Evolutionary conservation across 768 basidiomycete genomes (phyloP).

Genomic region (Pholiota molesta): DNA sequence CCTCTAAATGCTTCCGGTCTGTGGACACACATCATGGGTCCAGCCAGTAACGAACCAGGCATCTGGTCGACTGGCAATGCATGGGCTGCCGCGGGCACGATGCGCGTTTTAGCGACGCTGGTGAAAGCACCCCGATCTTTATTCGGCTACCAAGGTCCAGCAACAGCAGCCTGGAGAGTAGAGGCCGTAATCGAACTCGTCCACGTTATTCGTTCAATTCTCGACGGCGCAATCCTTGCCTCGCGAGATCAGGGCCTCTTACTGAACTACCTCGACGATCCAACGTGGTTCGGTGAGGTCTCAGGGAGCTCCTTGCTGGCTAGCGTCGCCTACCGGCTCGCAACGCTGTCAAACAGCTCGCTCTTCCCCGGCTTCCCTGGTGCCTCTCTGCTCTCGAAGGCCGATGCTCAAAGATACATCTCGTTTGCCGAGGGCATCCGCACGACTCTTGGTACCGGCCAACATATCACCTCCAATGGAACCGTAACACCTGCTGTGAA

Average conservation of each 20-base stretch:
- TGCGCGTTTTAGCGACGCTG: slow-evolving; percentile 56
- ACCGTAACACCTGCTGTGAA: slow-evolving; percentile 39
- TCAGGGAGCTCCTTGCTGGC: slow-evolving; percentile 40
- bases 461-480: slow-evolving; percentile 31
- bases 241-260: slow-evolving; percentile 31
- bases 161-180: slow-evolving; percentile 13
- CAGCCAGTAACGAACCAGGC: slow-evolving; percentile 38
- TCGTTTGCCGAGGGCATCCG: slow-evolving; percentile 31
- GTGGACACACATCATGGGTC: slow-evolving; percentile 50
- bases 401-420: slow-evolving; percentile 18
- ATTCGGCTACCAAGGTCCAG: slow-evolving; percentile 15
- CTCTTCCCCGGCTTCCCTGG: slow-evolving; percentile 2
- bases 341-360: slow-evolving; percentile 18
- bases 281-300: slow-evolving; percentile 39
- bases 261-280: slow-evolving; percentile 38
- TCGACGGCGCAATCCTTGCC: slow-evolving; percentile 36
- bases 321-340: slow-evolving; percentile 37
- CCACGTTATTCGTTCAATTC: slow-evolving; percentile 34
- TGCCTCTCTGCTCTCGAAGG: slow-evolving; percentile 9
- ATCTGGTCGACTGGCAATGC: slow-evolving; percentile 63
- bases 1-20: slow-evolving; percentile 19
- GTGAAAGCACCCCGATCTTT: slow-evolving; percentile 40
- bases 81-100: slow-evolving; percentile 74
- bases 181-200: slow-evolving; percentile 31
- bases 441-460: slow-evolving; percentile 24